phyloP scores from a whole-genome alignment of 2,329 filamentous ascomycete species.

The Fusarium staphyleae region DNA sequence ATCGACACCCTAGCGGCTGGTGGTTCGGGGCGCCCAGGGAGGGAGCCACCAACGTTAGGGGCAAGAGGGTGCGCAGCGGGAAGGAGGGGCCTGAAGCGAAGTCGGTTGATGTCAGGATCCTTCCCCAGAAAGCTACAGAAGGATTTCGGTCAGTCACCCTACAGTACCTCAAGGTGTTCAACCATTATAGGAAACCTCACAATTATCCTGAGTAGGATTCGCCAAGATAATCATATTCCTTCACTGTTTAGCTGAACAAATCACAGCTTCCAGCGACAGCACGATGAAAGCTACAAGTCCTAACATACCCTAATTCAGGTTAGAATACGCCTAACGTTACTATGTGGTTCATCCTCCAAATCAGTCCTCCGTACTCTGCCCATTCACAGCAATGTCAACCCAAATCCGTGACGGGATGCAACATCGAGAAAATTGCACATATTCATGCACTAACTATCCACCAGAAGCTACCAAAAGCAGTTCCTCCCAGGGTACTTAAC shows the following conservation, averaged over 20 bases:
- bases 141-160: not conserved
- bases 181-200: not conserved
- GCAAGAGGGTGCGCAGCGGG: not conserved
- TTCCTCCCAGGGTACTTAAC: not conserved
- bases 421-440: conserved; percentile 27
- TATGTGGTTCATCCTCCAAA: conserved; percentile 17
- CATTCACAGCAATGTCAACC: conserved; percentile 7
- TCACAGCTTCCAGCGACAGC: not conserved
- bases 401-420: conserved; percentile 26
- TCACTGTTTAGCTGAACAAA: not conserved
- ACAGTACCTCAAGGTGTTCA: no score
- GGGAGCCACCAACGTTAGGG: conserved; percentile 10
- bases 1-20: conserved; percentile 2
- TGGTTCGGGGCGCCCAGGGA: conserved; percentile 6
- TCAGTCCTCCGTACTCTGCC: no score
- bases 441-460: conserved; percentile 1
- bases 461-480: conserved; percentile 3
- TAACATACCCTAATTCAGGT: not conserved
- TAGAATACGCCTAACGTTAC: conserved; percentile 32
- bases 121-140: conserved; percentile 26
- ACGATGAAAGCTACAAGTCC: not conserved
- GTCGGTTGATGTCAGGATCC: no score
- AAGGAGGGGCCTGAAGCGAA: conserved; percentile 3
- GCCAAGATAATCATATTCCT: not conserved
- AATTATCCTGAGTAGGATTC: not conserved